phyloP scores from a whole-genome alignment of 2,329 filamentous ascomycete species.

The Didymella lethalis region DNA sequence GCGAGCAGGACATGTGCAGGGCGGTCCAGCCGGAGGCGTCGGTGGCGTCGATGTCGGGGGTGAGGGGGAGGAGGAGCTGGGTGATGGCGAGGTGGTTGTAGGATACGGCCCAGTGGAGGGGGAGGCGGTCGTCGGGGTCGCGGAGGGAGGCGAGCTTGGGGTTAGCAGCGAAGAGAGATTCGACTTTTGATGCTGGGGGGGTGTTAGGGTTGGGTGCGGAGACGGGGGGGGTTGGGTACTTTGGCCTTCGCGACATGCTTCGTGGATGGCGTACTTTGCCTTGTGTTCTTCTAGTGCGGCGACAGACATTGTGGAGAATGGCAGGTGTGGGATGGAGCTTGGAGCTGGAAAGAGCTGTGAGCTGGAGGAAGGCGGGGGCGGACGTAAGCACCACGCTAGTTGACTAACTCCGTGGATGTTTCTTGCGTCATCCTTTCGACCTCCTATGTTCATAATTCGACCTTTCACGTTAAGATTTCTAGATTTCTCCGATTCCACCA shows the following conservation, averaged over 20 bases:
- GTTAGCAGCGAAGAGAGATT: slow-evolving; percentile 79
- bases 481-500: too few relatives aligned
- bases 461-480: too few relatives aligned
- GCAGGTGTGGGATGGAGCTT: background rate
- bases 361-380: slow-evolving; percentile 14
- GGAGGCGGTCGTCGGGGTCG: slow-evolving; percentile 87
- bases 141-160: slow-evolving; percentile 75
- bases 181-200: slow-evolving; percentile 71
- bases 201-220: slow-evolving; percentile 10
- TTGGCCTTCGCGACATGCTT: background rate
- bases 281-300: slow-evolving; percentile 40
- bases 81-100: slow-evolving; percentile 81
- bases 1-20: slow-evolving; percentile 81
- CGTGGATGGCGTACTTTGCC: slow-evolving; percentile 64
- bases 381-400: slow-evolving; percentile 16
- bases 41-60: slow-evolving; percentile 84
- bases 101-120: slow-evolving; percentile 93
- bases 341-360: slow-evolving; percentile 3
- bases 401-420: background rate
- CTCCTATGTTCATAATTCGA: background rate
- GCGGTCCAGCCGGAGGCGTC: slow-evolving; percentile 84
- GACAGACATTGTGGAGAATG: slow-evolving; percentile 2
- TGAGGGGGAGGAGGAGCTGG: slow-evolving; percentile 71
- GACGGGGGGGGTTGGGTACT: background rate
- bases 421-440: background rate